These are phyloP conservation scores for Saitozyma sp. DNA, from an alignment of 768 basidiomycete genomes.

Conservation along the genomic window DNA sequence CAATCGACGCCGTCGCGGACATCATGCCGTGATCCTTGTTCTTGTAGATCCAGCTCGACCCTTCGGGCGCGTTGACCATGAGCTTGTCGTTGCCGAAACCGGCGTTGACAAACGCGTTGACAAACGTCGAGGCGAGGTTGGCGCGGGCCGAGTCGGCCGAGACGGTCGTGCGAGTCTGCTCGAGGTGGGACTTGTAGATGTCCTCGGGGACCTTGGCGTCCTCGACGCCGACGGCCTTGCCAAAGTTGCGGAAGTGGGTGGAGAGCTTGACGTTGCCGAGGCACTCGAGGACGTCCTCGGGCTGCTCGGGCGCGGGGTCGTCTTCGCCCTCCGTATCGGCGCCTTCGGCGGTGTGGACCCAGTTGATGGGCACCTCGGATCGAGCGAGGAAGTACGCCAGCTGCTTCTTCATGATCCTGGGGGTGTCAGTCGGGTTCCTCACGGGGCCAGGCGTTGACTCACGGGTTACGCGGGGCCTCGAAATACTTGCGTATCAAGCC, in stretches of 20 bases:
- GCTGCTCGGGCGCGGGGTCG: conserved; percentile 63
- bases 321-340: conserved; percentile 61
- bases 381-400: conserved; percentile 91
- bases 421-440: conserved; percentile 9
- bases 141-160: conserved; percentile 94
- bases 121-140: conserved; percentile 94
- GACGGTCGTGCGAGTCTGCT: conserved; percentile 84
- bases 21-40: conserved; percentile 99
- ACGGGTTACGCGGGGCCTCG: conserved; percentile 83
- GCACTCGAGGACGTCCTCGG: conserved; percentile 80
- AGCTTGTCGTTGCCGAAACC: conserved; percentile 98
- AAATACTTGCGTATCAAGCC: conserved; percentile 83
- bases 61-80: conserved; percentile 94
- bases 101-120: conserved; percentile 98
- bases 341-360: conserved; percentile 66
- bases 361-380: conserved; percentile 84
- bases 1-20: conserved; percentile 91
- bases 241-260: conserved; percentile 80
- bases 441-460: conserved; percentile 46
- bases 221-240: conserved; percentile 84
- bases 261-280: conserved; percentile 84
- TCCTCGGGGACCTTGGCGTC: conserved; percentile 93
- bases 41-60: conserved; percentile 98
- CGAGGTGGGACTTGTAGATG: conserved; percentile 94
- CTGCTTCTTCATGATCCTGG: conserved; percentile 86